These are phyloP conservation scores for Puccinia brachypodii DNA, from an alignment of 1,284 basidiomycete genomes.

Conservation along the genomic window DNA sequence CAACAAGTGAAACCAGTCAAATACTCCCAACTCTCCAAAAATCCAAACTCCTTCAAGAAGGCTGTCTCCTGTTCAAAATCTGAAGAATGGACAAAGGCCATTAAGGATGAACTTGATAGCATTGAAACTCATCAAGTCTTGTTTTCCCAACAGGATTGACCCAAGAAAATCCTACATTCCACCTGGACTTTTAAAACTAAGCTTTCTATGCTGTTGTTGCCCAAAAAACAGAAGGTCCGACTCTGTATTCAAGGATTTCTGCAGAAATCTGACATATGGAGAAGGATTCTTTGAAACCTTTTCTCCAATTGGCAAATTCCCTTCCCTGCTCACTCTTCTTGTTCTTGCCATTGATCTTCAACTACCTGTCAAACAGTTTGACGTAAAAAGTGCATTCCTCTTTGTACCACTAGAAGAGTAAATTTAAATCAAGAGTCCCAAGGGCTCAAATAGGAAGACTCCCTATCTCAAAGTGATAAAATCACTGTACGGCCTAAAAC, in stretches of 20 bases:
- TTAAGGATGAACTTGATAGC: no score
- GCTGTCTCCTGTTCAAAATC: no score
- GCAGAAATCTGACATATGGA: not conserved
- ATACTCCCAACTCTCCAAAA: not conserved
- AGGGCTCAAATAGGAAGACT: not conserved
- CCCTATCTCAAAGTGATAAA: not conserved
- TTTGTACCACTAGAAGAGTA: not conserved
- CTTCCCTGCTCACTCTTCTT: not conserved
- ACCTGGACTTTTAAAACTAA: no score
- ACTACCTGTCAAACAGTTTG: not conserved
- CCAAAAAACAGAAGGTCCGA: no score
- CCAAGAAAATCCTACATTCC: no score
- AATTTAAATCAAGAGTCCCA: not conserved
- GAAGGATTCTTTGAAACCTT: slow-evolving; percentile 7
- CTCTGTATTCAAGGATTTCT: not conserved
- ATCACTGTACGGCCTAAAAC: not conserved
- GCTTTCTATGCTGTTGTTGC: no score
- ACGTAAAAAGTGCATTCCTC: not conserved
- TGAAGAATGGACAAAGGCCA: no score
- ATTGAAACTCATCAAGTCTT: no score
- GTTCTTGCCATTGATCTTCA: not conserved
- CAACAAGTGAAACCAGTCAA: not conserved
- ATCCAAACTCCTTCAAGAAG: no score
- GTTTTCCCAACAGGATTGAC: no score
- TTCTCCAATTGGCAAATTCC: not conserved